phyloP scores from a whole-genome alignment of 1,139 yeast genomes.

The Groenewaldozyma auringiensis region DNA sequence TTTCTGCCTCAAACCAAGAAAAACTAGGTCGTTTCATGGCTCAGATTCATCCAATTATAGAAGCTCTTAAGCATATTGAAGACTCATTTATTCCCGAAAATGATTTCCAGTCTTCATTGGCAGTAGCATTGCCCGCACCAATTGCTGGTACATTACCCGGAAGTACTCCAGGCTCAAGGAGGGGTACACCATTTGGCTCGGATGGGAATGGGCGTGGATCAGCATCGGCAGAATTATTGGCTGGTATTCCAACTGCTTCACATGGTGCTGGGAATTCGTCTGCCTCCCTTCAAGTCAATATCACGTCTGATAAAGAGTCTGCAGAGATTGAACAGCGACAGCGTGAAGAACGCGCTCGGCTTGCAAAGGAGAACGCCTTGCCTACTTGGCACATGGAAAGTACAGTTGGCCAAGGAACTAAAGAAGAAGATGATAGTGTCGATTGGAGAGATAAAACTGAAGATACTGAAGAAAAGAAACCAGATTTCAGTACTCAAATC shows the following conservation, averaged over 20 bases:
- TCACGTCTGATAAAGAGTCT: slow-evolving; percentile 84
- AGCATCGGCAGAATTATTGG: slow-evolving; percentile 6
- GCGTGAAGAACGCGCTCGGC: slow-evolving; percentile 51
- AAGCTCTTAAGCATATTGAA: slow-evolving; percentile 76
- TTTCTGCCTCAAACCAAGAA: slow-evolving; percentile 75
- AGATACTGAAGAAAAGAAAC: slow-evolving; percentile 1
- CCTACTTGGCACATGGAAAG: slow-evolving; percentile 95
- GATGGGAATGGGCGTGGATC: slow-evolving; percentile 7
- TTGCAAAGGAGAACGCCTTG: slow-evolving; percentile 79
- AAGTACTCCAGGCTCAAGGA: slow-evolving; percentile 2
- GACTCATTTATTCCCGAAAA: slow-evolving; percentile 80
- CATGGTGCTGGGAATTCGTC: slow-evolving; percentile 21
- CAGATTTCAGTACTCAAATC: slow-evolving; percentile 1
- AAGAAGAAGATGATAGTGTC: slow-evolving; percentile 37
- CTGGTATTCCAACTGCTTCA: slow-evolving; percentile 10
- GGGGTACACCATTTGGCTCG: background rate
- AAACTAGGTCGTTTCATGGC: slow-evolving; percentile 77
- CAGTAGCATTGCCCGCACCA: slow-evolving; percentile 79
- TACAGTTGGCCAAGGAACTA: slow-evolving; percentile 58
- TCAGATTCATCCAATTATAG: slow-evolving; percentile 83
- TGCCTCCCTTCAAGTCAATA: slow-evolving; percentile 81
- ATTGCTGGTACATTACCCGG: slow-evolving; percentile 21
- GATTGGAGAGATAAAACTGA: slow-evolving; percentile 13
- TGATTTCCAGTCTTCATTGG: slow-evolving; percentile 72
- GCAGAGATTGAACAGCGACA: slow-evolving; percentile 48